phyloP scores from a whole-genome alignment of 169 alveolate species.

The Plasmodium vinckei region DNA sequence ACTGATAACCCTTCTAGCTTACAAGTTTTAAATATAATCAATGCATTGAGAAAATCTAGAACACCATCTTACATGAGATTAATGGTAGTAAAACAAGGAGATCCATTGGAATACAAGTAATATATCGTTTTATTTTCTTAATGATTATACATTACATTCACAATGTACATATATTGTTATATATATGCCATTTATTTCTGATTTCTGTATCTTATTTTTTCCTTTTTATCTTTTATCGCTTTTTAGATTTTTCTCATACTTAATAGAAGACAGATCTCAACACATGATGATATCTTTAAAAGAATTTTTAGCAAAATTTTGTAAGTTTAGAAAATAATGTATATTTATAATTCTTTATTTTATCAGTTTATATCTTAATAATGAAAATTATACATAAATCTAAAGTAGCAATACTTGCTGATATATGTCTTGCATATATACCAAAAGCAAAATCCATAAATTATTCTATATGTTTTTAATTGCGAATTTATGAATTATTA shows the following conservation, averaged over 20 bases:
- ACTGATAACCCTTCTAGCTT: slow-evolving; percentile 82
- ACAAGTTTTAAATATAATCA: slow-evolving; percentile 80
- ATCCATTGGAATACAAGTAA: slow-evolving; percentile 84
- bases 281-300: slow-evolving; percentile 86
- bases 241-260: slow-evolving; percentile 78
- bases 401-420: no score
- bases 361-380: no score
- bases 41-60: slow-evolving; percentile 80
- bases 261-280: slow-evolving; percentile 85
- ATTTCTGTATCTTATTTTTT: neutral
- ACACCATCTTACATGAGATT: slow-evolving; percentile 84
- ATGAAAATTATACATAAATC: neutral
- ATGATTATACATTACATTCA: neutral
- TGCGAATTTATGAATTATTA: no score
- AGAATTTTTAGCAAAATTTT: slow-evolving; percentile 80
- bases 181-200: slow-evolving; percentile 12
- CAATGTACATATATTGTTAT: slow-evolving; percentile 9
- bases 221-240: neutral
- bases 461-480: no score
- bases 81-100: slow-evolving; percentile 87
- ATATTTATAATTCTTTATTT: neutral
- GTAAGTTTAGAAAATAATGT: slow-evolving; percentile 24
- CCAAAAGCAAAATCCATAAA: no score
- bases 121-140: neutral
- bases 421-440: no score